Base-by-base conservation (phyloP, 1,284 basidiomycete genomes). In the Meira miltonrushii region DNA sequence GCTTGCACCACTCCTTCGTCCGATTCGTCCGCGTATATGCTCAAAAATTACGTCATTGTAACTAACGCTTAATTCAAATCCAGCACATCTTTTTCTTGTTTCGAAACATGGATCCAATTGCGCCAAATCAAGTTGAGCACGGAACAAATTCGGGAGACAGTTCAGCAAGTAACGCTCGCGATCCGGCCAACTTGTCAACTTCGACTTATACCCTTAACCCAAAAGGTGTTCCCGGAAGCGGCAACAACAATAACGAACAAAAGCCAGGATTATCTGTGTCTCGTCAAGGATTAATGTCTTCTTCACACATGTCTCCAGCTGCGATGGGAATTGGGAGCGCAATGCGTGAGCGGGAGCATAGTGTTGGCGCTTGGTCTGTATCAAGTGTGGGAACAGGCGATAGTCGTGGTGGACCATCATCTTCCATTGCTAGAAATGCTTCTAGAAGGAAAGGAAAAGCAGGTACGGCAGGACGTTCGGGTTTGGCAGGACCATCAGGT, bases 351-450 rank as follows among this genome's bases (percentile, higher is more conserved):
- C 17, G 46, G 46, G 46, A 48, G 25, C 46, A 48, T 13, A 48
- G 46, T 48, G 46, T 23, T 17, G 46, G 46, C 17, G 46, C 17
- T 13, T 48, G 46, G 46, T 48, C 46, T 5, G 25, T 17, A 21
- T 48, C 46, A 19, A 48, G 46, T 25, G n/a, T 48, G 17, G 46
- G n/a, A 12, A 21, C 46, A 17, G 46, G 46, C 25, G 46, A 23
- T 25, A 48, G 46, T 12, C 28, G 28, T 33, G 28, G 28, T 33
- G 46, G 46, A 17, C 46, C 46, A 25, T 21, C 17, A n/a, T 21
- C 46, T 13, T 48, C 46, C 5, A 19, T 48, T 12, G 25, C 17
- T 8, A n/a, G 46, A 5, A 48, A n/a, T 13, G 25, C 25, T 7
- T 48, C 46, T 2, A 48, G 25, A 23, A 19, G 46, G 25, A 13